A percentile compares a stretch with the other conserved stretches of the same genome.
Evolutionary conservation across 768 basidiomycete species (phyloP).

Genomic region (Coprinopsis strossmayeri): DNA sequence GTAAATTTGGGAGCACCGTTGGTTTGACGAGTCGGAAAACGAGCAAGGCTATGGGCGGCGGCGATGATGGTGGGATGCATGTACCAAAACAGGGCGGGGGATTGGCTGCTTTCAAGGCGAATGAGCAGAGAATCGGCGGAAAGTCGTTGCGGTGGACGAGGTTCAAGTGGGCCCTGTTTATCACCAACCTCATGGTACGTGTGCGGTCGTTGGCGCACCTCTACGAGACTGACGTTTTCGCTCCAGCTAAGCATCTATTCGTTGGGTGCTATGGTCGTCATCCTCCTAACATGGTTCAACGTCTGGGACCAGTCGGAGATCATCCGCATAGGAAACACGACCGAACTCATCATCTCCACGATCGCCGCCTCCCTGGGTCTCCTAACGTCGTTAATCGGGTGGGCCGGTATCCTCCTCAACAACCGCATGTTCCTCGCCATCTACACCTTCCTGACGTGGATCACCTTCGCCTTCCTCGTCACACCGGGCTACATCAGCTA

Average conservation of each 20-base stretch:
- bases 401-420: constrained; percentile 80
- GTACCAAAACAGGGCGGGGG: constrained; percentile 64
- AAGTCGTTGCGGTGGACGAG: constrained; percentile 62
- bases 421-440: constrained; percentile 78
- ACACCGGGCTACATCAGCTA: constrained; percentile 78
- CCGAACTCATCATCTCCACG: constrained; percentile 67
- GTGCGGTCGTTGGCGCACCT: background rate
- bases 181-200: constrained; percentile 49
- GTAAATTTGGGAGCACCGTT: constrained; percentile 28
- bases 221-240: background rate
- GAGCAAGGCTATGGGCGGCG: too few species aligned
- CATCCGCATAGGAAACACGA: constrained; percentile 58
- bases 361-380: constrained; percentile 53
- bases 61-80: constrained; percentile 24
- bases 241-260: constrained; percentile 49
- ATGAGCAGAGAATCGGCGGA: constrained; percentile 43
- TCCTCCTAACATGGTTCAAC: constrained; percentile 75
- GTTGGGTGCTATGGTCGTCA: constrained; percentile 51
- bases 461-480: constrained; percentile 66
- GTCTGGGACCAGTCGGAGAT: constrained; percentile 63
- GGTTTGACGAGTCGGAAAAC: too few species aligned
- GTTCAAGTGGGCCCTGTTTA: constrained; percentile 79
- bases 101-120: constrained; percentile 51
- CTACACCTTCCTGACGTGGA: constrained; percentile 74
- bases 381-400: constrained; percentile 67